Conservation (phyloP, 352 stramenopile species). For the Phytophthora litchii region DNA sequence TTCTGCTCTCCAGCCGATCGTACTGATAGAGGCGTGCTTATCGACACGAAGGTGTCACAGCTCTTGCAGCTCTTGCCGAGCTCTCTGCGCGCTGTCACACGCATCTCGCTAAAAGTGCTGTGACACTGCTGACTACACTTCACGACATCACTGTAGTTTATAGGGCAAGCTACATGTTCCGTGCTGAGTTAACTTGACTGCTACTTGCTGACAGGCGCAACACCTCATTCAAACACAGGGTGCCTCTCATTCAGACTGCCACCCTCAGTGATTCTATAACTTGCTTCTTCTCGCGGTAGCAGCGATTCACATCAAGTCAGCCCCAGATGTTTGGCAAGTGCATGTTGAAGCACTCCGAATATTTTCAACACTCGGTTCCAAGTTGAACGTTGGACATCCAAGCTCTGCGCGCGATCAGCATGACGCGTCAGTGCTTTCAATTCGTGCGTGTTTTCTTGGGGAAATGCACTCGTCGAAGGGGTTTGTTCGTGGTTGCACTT, state of each 20-base stretch:
- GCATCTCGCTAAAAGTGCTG: slow-evolving; percentile 8
- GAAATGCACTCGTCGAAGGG: slow-evolving; percentile 11
- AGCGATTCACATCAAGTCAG: slow-evolving; percentile 17
- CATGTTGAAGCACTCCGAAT: slow-evolving; percentile 29
- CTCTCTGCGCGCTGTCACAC: slow-evolving; percentile 14
- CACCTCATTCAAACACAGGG: slow-evolving; percentile 2
- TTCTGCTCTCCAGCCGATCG: slow-evolving; percentile 23
- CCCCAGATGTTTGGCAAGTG: slow-evolving; percentile 14
- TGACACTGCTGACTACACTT: slow-evolving; percentile 9
- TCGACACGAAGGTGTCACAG: slow-evolving; percentile 23
- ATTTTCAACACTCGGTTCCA: slow-evolving; percentile 1
- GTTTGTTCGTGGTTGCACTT: slow-evolving; percentile 22
- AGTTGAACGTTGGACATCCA: not conserved
- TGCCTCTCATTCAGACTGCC: slow-evolving; percentile 3
- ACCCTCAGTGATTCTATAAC: not conserved
- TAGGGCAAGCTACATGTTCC: too few species aligned
- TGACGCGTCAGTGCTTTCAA: slow-evolving; percentile 4
- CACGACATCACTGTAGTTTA: not conserved
- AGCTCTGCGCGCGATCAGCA: not conserved
- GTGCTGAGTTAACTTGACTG: too few species aligned
- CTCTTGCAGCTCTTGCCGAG: not conserved
- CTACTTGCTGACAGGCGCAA: not conserved
- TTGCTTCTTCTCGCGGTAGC: not conserved
- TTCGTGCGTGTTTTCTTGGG: slow-evolving; percentile 15
- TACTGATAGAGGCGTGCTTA: not conserved